Conservation (phyloP, 306 rosid genomes). For the Malus sieversii region DNA sequence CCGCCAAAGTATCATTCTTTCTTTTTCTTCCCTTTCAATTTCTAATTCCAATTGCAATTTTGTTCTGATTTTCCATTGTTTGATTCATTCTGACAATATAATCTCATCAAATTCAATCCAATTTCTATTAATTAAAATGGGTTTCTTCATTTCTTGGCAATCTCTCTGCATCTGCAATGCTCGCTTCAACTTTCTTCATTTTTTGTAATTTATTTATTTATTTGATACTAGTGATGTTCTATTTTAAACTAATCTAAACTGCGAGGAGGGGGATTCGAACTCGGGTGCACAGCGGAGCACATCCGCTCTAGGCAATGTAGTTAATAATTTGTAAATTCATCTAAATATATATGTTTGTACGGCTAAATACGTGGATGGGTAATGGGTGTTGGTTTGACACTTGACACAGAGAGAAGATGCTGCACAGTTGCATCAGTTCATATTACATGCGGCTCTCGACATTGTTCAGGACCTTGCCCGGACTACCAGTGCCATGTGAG, state of each 20-base stretch:
- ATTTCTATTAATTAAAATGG: background rate
- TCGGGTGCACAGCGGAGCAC: background rate
- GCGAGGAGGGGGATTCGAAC: background rate
- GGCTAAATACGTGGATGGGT: background rate
- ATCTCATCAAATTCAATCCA: background rate
- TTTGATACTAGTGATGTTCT: too few species aligned
- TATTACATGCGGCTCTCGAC: slow-evolving; percentile 89
- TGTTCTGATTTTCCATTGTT: background rate
- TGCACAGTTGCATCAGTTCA: slow-evolving; percentile 94
- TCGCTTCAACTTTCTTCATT: background rate
- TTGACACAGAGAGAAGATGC: slow-evolving; percentile 91
- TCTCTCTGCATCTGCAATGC: background rate
- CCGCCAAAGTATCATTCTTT: slow-evolving; percentile 55
- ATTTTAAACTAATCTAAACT: too few species aligned
- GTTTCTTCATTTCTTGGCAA: background rate
- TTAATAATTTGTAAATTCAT: background rate
- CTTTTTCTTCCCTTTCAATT: background rate
- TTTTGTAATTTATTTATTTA: background rate
- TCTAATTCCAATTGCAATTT: background rate
- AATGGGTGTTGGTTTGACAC: background rate
- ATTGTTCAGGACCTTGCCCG: slow-evolving; percentile 98
- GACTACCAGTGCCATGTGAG: slow-evolving; percentile 95
- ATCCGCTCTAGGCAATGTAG: background rate
- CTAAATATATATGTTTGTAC: background rate
- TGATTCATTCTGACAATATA: background rate